Conservation (phyloP, 2,329 filamentous ascomycete species). For the Aschersonia sp. region DNA sequence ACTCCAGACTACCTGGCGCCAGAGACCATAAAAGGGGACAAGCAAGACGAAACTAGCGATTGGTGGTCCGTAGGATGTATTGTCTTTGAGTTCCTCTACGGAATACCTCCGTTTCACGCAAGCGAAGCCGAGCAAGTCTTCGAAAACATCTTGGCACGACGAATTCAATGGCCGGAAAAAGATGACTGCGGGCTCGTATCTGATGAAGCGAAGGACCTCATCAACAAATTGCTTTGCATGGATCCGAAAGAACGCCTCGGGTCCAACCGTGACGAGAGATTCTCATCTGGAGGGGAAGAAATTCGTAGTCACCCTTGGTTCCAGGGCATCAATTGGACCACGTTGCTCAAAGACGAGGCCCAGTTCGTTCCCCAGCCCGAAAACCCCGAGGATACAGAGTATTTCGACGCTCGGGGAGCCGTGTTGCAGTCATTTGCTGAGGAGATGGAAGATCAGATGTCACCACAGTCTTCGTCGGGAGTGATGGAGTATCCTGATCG, state of each 20-base stretch:
- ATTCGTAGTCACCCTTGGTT: slow-evolving; percentile 89
- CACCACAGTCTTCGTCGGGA: slow-evolving; percentile 55
- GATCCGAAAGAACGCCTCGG: slow-evolving; percentile 73
- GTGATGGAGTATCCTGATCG: slow-evolving; percentile 71
- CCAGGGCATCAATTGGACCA: slow-evolving; percentile 73
- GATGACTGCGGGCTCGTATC: slow-evolving; percentile 61
- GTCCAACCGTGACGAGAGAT: slow-evolving; percentile 73
- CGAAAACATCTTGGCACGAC: slow-evolving; percentile 82
- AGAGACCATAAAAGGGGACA: slow-evolving; percentile 88
- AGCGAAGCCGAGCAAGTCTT: slow-evolving; percentile 85
- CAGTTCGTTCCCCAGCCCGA: slow-evolving; percentile 88
- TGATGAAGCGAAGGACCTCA: slow-evolving; percentile 79
- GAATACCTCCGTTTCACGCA: slow-evolving; percentile 87
- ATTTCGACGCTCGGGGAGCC: slow-evolving; percentile 85
- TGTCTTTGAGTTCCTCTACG: slow-evolving; percentile 89
- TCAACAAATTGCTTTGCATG: slow-evolving; percentile 79
- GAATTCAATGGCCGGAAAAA: slow-evolving; percentile 84
- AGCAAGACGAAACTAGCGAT: slow-evolving; percentile 96
- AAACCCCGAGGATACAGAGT: slow-evolving; percentile 94
- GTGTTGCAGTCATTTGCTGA: slow-evolving; percentile 86
- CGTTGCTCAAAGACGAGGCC: slow-evolving; percentile 82
- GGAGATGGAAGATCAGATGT: slow-evolving; percentile 79
- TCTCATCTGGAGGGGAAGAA: slow-evolving; percentile 70
- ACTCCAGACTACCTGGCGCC: slow-evolving; percentile 95
- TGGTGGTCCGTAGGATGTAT: slow-evolving; percentile 99